Evolutionary conservation across 768 basidiomycete species (phyloP), one percentile per base, ranked within the genome.

Genomic region (Phanerochaete carnosa): DNA sequence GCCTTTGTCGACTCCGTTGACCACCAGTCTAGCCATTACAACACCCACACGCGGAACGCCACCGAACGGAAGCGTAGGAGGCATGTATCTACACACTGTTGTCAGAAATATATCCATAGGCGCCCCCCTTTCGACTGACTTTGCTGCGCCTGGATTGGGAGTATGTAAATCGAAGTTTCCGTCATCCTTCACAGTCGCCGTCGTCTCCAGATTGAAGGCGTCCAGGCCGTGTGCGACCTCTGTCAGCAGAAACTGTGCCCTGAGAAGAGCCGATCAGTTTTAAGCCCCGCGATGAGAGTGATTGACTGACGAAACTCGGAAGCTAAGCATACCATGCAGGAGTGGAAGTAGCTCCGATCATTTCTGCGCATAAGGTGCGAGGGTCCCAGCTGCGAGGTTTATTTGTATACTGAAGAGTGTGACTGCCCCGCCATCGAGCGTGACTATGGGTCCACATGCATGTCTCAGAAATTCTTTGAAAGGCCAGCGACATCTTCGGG

Each of bases 11-110:
- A 55, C 45, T 7, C 59, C 59, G 28, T 50, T 43, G 35, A 60
- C 59, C 23, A 60, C 49, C 23, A 60, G 59, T 22, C 43, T 59
- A 4, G 58, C 58, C 16, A 59, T 29, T 33, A 59, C 58, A 39
- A 59, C 25, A 29, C 52, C 51, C 30, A 60, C 35, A 16, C 19
- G 9, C 15, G 39, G 39, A n/a, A 13, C 16, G 23, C 52, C 53
- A 28, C 8, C 15, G 13, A 50, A 4, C 9, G 59, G 59, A 3
- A 30, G n/a, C 3, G 53, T 60, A 2, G 59, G 59, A 4, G 59
- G 52, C 59, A 60, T 60, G 28, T 28, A 60, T 43, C 59, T 60
- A 22, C 3, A 16, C 35, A 53, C 19, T 13, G 26, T 37, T 11
- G 26, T 8, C 8, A 37, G 6, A 16, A 39, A 12, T 13, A 22